These are phyloP conservation scores for Ceratocystis diversiconidia DNA, from an alignment of 2,329 filamentous ascomycete genomes.

Conservation along the genomic window DNA sequence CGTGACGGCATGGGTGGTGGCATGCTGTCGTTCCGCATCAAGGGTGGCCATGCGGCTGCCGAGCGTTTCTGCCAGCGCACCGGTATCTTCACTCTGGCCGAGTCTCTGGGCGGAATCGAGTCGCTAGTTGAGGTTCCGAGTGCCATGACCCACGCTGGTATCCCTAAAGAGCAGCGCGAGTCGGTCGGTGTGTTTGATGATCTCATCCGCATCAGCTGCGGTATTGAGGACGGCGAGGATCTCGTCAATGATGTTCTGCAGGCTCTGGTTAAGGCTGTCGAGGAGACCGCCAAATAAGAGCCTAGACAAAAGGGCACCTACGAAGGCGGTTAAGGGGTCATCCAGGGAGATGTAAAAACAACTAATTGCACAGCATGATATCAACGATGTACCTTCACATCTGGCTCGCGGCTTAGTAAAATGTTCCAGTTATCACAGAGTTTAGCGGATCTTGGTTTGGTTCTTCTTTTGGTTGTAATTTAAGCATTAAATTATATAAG, in stretches of 20 bases:
- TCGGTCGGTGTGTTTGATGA: constrained; percentile 90
- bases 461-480: not conserved
- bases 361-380: too few species aligned
- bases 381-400: not conserved
- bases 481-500: not conserved
- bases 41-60: constrained; percentile 70
- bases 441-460: not conserved
- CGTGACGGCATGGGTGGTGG: constrained; percentile 87
- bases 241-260: constrained; percentile 67
- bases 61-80: constrained; percentile 86
- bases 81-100: constrained; percentile 81
- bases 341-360: too few species aligned
- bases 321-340: too few species aligned
- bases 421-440: not conserved
- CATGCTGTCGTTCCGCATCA: constrained; percentile 93
- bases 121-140: constrained; percentile 81
- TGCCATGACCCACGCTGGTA: constrained; percentile 94
- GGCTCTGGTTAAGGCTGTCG: constrained; percentile 63
- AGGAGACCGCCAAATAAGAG: constrained; percentile 19
- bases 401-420: constrained; percentile 16
- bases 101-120: constrained; percentile 86
- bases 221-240: constrained; percentile 81
- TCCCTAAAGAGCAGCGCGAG: constrained; percentile 80
- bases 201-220: constrained; percentile 82
- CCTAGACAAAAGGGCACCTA: too few species aligned